Evolutionary conservation across 2,329 filamentous ascomycete species (phyloP), one percentile per base, ranked within the genome.

Genomic region (Arthrobotrys pseudoclavata): DNA sequence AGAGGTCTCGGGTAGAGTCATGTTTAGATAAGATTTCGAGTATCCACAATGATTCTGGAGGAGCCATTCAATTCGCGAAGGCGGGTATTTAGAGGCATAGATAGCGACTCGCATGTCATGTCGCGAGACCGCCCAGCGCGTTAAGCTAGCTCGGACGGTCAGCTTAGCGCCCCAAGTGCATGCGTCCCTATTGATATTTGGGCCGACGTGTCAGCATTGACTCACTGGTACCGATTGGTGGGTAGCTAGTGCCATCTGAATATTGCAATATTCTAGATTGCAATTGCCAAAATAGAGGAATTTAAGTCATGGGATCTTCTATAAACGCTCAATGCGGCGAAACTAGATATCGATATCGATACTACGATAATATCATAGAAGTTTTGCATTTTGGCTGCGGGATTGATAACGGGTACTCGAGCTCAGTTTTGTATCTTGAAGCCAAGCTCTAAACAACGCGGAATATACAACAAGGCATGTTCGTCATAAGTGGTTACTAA

Each of bases 171-270:
- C 52, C 37, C 15, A 20, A 57, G 52, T 55, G 52, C 52, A 34
- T 31, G 15, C 47, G n/a, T 29, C 6, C 5, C 26, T 15, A 18
- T 3, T 24, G 50, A 15, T 20, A 37, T 57, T 37, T 34, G 29
- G 52, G 52, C 52, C 52, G 52, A 37, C 29, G 52, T 57, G 52
- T 57, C 52, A 57, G 52, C 52, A 18, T 57, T 57, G 52, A 57
- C 52, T 57, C 52, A 57, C 22, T 34, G n/a, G 42, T n/a, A 40
- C 29, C 20, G 26, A 18, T 7, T 15, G 31, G 42, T 45, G 42
- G 42, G 42, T 18, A 40, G 34, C 34, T n/a, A 40, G 13, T 40
- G 10, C 10, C 34, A 6, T 2, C 34, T 7, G 34, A 37, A 3
- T 40, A 40, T 40, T 40, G 12, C 4, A n/a, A n/a, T 40, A 40